These are phyloP conservation scores for Celoporthe dispersa DNA, from an alignment of 2,329 filamentous ascomycete genomes.

Conservation along the genomic window DNA sequence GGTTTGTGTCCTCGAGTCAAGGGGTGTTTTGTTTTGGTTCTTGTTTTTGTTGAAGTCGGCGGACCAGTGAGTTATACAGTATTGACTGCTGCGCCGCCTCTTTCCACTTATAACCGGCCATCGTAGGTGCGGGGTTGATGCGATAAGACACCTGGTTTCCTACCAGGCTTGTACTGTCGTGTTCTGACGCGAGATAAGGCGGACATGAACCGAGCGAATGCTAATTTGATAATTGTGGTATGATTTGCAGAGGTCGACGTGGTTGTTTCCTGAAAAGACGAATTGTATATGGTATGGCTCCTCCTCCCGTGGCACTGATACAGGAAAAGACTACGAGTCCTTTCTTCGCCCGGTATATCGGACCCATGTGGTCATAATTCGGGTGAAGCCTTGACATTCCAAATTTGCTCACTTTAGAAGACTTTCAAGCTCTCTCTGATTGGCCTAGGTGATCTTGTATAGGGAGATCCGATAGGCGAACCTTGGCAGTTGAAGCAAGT, in stretches of 20 bases:
- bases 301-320: not conserved
- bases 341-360: not conserved
- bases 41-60: not conserved
- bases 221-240: not conserved
- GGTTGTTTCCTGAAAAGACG: not conserved
- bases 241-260: not conserved
- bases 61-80: not conserved
- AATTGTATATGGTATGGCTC: not conserved
- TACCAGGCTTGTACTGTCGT: not conserved
- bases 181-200: not conserved
- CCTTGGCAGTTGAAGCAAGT: too few species aligned
- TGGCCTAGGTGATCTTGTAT: too few species aligned
- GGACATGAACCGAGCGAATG: too few species aligned
- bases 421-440: too few species aligned
- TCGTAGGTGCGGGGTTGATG: not conserved
- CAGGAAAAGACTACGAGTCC: not conserved
- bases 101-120: not conserved
- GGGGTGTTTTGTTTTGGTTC: too few species aligned
- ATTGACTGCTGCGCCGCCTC: not conserved
- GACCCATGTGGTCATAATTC: too few species aligned
- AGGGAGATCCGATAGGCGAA: too few species aligned
- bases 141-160: not conserved
- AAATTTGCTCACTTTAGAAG: not conserved
- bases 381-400: not conserved
- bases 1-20: not conserved